Conservation (phyloP, 176 grass and related monocot species). For the Coix lacrymajobi region DNA sequence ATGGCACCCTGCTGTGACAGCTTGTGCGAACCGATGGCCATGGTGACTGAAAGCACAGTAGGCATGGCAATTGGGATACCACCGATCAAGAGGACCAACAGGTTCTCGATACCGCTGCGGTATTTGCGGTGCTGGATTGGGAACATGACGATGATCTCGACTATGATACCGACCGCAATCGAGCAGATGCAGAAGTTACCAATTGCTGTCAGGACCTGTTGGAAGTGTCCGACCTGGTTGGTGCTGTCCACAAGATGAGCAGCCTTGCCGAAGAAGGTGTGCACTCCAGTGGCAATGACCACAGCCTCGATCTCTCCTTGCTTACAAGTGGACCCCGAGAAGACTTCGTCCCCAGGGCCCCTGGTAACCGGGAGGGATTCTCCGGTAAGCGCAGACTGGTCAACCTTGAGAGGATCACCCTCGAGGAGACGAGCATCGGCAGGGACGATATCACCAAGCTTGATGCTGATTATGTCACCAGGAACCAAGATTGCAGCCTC, state of each 20-base stretch:
- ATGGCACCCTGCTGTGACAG: constrained; percentile 93
- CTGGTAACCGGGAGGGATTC: constrained; percentile 81
- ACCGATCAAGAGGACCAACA: constrained; percentile 93
- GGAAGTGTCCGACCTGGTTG: constrained; percentile 97
- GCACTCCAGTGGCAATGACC: constrained; percentile 96
- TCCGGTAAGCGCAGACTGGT: constrained; percentile 89
- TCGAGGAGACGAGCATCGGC: constrained; percentile 95
- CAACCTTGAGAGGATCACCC: constrained; percentile 88
- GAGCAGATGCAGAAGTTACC: constrained; percentile 99
- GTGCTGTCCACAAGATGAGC: constrained; percentile 99
- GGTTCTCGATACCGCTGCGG: constrained; percentile 78
- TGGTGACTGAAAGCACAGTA: constrained; percentile 86
- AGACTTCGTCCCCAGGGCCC: constrained; percentile 86
- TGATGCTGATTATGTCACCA: constrained; percentile 91
- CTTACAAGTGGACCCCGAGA: constrained; percentile 91
- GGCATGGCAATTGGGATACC: constrained; percentile 99
- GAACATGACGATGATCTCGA: constrained; percentile 99
- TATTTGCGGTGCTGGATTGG: constrained; percentile 83
- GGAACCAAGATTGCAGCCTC: constrained; percentile 92
- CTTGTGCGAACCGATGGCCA: constrained; percentile 98
- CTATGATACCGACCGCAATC: constrained; percentile 70
- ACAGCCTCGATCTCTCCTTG: constrained; percentile 99
- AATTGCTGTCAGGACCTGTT: constrained; percentile 87
- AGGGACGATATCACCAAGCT: constrained; percentile 94
- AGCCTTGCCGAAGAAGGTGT: constrained; percentile 99